Evolutionary conservation across 1,284 basidiomycete species (phyloP), one percentile per base, ranked within the genome.

Genomic region (Malassezia furfur): DNA sequence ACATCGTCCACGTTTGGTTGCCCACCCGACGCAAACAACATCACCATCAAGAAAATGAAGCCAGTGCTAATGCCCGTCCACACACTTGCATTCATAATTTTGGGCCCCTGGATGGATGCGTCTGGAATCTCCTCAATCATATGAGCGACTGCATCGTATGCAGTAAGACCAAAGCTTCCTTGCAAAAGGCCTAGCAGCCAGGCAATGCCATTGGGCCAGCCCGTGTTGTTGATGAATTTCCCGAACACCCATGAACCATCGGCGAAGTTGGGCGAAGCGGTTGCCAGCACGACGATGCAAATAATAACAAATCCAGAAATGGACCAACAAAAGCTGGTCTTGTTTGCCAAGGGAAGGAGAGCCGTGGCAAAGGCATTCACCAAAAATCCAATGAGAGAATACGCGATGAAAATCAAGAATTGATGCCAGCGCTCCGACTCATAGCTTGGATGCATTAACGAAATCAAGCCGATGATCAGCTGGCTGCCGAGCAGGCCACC

Each of bases 81-180:
- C 28, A 86, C 79, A 0, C 84, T 82, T 54, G 80, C 78, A 2
- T 81, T 77, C 63, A 86, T 81, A 0, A 82, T 83, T 22, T 74
- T 75, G 0, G 84, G 84, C 6, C 84, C 78, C 57, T 83, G 79
- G 25, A 78, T 63, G 10, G 79, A 74, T 0, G 84, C 83, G 30
- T 80, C 75, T 31, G 81, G 80, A 7, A 85, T 82, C 68, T 85
- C 83, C 68, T 84, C 84, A 1, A 83, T 81, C 80, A 78, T 63
- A 60, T 78, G 77, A 6, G 66, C 58, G 0, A 64, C 67, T 5
- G 61, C 67, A 36, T 70, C 68, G 15, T 52, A 47, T 0, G 65
- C 67, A 12, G 76, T 75, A 0, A 79, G 64, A 15, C 75, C 75
- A 56, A 79, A 79, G 0, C 68, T 63, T 0, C 68, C 66, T 64